Percentiles rank a stretch among this genome's conserved stretches.
phyloP scores from a whole-genome alignment of 768 basidiomycete species.

The Sistotremastrum suecicum region DNA sequence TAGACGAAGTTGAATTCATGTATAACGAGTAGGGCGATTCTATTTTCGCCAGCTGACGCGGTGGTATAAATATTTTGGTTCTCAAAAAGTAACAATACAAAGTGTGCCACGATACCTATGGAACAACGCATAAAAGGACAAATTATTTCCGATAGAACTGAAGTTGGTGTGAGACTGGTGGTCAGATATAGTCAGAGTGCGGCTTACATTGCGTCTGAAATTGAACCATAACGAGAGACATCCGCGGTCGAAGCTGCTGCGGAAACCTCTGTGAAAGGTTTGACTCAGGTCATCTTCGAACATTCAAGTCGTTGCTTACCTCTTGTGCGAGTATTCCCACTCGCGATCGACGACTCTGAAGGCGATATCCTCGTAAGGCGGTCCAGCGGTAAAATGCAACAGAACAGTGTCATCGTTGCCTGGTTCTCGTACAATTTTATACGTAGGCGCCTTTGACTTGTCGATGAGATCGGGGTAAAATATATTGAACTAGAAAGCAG shows the following conservation, averaged over 20 bases:
- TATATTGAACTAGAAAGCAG: slow-evolving; percentile 60
- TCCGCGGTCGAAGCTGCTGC: slow-evolving; percentile 93
- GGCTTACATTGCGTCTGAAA: slow-evolving; percentile 79
- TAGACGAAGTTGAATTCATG: slow-evolving; percentile 70
- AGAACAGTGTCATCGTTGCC: slow-evolving; percentile 94
- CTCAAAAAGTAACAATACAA: background rate
- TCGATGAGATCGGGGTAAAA: slow-evolving; percentile 99
- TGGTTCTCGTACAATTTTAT: slow-evolving; percentile 86
- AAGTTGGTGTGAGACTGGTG: slow-evolving; percentile 7
- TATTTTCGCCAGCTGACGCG: background rate
- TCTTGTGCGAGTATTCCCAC: slow-evolving; percentile 98
- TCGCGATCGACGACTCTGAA: slow-evolving; percentile 96
- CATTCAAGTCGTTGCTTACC: slow-evolving; percentile 28
- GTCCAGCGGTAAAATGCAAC: slow-evolving; percentile 88
- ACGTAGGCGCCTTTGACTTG: slow-evolving; percentile 92
- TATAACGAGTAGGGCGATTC: slow-evolving; percentile 3
- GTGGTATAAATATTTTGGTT: background rate
- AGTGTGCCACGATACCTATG: background rate
- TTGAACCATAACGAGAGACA: slow-evolving; percentile 95
- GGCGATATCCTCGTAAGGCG: slow-evolving; percentile 97
- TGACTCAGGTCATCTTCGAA: background rate
- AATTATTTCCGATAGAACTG: slow-evolving; percentile 72
- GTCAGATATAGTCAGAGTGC: slow-evolving; percentile 6
- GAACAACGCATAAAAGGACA: background rate
- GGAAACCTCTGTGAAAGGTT: slow-evolving; percentile 58